Conservation (phyloP, 176 grass and related monocot species). For the Oryza australiensis region DNA sequence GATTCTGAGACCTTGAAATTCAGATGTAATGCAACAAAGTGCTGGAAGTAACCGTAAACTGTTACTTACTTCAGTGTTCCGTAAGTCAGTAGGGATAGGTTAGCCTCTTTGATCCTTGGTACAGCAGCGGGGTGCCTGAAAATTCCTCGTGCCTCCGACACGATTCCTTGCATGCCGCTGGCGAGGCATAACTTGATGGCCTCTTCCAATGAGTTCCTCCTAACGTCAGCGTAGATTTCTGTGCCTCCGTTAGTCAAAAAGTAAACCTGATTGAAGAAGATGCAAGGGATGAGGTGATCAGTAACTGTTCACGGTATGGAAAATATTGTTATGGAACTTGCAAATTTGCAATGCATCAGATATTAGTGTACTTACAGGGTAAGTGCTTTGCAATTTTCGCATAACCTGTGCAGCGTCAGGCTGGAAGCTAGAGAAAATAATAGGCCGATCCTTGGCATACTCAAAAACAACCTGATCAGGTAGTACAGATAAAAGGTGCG, state of each 20-base stretch:
- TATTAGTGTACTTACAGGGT: conserved; percentile 59
- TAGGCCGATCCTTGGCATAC: conserved; percentile 62
- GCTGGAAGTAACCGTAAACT: not conserved
- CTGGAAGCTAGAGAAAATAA: conserved; percentile 94
- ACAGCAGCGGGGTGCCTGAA: conserved; percentile 70
- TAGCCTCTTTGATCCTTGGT: conserved; percentile 79
- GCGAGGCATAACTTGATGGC: conserved; percentile 66
- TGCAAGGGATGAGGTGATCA: not conserved
- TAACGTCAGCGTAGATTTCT: conserved; percentile 52
- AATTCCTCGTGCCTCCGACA: conserved; percentile 71
- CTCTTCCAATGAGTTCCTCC: conserved; percentile 90
- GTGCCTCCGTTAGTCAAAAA: conserved; percentile 82
- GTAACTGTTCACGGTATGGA: not conserved
- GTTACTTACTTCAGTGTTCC: conserved; percentile 74
- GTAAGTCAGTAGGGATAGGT: conserved; percentile 72
- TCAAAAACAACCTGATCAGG: conserved; percentile 59
- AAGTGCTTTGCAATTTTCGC: conserved; percentile 61
- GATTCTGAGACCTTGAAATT: not conserved
- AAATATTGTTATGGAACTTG: not conserved
- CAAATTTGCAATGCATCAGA: not conserved
- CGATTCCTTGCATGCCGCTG: conserved; percentile 71
- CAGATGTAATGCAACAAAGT: not conserved
- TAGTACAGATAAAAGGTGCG: not conserved
- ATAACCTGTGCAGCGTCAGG: conserved; percentile 74
- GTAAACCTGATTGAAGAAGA: conserved; percentile 62